A percentile compares a stretch with the other conserved stretches of the same genome.
Conservation (phyloP, 2,329 filamentous ascomycete species). For the Beauveria scarabaeidicola region DNA sequence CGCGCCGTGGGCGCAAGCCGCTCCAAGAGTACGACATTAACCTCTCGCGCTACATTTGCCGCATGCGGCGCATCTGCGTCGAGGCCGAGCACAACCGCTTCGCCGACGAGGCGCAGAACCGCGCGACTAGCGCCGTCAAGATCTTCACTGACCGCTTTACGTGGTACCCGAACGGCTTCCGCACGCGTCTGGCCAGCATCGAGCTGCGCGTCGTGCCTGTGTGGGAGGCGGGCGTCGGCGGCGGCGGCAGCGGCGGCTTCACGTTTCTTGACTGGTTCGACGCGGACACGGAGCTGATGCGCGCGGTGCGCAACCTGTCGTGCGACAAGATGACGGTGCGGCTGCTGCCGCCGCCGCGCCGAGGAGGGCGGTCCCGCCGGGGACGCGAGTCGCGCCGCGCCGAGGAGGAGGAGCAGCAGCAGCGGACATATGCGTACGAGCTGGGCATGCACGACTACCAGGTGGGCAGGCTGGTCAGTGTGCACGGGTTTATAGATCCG, state of each 20-base stretch:
- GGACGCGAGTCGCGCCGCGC: not conserved
- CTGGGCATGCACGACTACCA: constrained; percentile 14
- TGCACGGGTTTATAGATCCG: constrained; percentile 8
- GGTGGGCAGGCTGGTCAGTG: not conserved
- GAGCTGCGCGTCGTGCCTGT: constrained; percentile 32
- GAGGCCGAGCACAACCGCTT: constrained; percentile 34
- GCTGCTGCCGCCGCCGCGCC: constrained; percentile 18
- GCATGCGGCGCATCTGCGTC: constrained; percentile 34
- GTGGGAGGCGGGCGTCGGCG: not conserved
- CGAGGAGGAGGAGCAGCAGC: constrained; percentile 5
- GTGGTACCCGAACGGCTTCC: constrained; percentile 11
- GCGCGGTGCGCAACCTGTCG: constrained; percentile 24
- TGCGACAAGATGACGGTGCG: constrained; percentile 29
- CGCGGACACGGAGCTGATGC: constrained; percentile 19
- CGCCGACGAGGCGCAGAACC: constrained; percentile 15
- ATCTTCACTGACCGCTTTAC: constrained; percentile 22
- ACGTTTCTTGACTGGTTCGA: constrained; percentile 31
- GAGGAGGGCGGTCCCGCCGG: not conserved
- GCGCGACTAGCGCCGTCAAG: constrained; percentile 29
- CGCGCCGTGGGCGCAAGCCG: not conserved
- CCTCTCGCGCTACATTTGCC: constrained; percentile 26
- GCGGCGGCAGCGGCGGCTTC: constrained; percentile 14
- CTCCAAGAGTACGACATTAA: constrained; percentile 20
- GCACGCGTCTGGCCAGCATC: constrained; percentile 29
- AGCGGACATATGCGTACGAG: constrained; percentile 8